Percentiles rank a stretch among this genome's conserved stretches.
Conservation (phyloP, 768 basidiomycete genomes). For the Collybia sp. region DNA sequence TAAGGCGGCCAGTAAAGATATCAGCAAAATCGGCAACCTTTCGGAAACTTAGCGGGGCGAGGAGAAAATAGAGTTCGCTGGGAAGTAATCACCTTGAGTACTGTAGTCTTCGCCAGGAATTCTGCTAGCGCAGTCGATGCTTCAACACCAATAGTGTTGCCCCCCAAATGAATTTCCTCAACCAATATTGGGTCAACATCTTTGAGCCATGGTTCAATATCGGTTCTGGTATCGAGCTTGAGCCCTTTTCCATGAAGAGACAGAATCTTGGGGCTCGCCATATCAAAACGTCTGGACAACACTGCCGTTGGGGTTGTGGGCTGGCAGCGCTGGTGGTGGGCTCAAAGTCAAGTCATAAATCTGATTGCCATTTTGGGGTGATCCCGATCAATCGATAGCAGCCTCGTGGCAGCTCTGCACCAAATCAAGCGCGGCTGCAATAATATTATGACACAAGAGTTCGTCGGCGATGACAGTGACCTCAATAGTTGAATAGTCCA, state of each 20-base stretch:
- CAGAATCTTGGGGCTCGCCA: slow-evolving; percentile 27
- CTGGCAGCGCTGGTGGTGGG: no score
- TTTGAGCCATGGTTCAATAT: slow-evolving; percentile 70
- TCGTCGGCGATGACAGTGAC: no score
- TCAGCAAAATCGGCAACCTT: slow-evolving; percentile 95
- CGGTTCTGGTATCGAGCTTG: slow-evolving; percentile 72
- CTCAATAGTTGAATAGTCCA: no score
- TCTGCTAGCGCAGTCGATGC: slow-evolving; percentile 83
- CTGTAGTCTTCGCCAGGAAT: slow-evolving; percentile 62
- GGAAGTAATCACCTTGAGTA: slow-evolving; percentile 54
- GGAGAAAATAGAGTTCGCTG: not conserved
- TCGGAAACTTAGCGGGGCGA: not conserved
- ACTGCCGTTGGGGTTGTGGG: no score
- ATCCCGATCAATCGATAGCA: no score
- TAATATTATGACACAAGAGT: no score
- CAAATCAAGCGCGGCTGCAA: no score
- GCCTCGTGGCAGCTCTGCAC: no score
- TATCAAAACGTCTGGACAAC: no score
- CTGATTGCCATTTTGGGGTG: no score
- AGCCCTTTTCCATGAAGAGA: slow-evolving; percentile 60
- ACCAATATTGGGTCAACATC: slow-evolving; percentile 60
- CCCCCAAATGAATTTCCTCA: slow-evolving; percentile 90
- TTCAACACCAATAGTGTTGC: slow-evolving; percentile 91
- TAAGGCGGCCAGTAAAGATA: slow-evolving; percentile 96
- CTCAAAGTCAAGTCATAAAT: no score